These are phyloP conservation scores for Ustilago lituana DNA, from an alignment of 1,284 basidiomycete species.

Conservation along the genomic window DNA sequence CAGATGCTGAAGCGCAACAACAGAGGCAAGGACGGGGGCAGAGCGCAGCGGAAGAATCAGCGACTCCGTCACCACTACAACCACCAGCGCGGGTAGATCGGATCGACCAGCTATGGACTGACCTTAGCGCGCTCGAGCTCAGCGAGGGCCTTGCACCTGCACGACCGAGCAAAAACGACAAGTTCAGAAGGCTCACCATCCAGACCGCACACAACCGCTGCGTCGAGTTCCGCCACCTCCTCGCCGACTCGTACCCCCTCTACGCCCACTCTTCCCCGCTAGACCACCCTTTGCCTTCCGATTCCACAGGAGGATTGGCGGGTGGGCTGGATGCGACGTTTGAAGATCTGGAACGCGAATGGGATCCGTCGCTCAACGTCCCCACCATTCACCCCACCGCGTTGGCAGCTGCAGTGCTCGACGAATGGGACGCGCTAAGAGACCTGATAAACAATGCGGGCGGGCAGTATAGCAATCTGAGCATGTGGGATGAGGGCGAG, in stretches of 20 bases:
- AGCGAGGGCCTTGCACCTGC: constrained; percentile 41
- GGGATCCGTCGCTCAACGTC: constrained; percentile 33
- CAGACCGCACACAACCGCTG: constrained; percentile 30
- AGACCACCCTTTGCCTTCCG: not conserved
- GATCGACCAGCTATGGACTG: constrained; percentile 30
- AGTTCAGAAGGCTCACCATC: constrained; percentile 38
- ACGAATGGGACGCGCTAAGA: constrained; percentile 62
- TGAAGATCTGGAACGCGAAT: constrained; percentile 34
- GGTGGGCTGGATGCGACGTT: constrained; percentile 20
- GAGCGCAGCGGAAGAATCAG: no score
- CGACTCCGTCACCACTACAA: not conserved
- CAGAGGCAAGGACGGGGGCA: not conserved
- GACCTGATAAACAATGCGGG: constrained; percentile 55
- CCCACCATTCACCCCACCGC: constrained; percentile 42
- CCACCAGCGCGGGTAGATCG: constrained; percentile 1
- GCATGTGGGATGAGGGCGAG: constrained; percentile 35
- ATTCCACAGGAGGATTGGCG: constrained; percentile 16
- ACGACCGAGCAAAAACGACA: constrained; percentile 40
- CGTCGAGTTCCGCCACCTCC: constrained; percentile 14
- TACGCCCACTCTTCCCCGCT: not conserved
- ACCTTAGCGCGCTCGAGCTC: constrained; percentile 29
- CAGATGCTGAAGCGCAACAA: not conserved
- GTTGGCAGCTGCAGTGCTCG: constrained; percentile 26
- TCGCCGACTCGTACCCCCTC: constrained; percentile 33
- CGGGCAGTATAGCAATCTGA: constrained; percentile 36